Percentiles rank a stretch among this genome's conserved stretches.
These are phyloP conservation scores for Kokia cookei DNA, from an alignment of 441 rosid species.

Conservation along the genomic window DNA sequence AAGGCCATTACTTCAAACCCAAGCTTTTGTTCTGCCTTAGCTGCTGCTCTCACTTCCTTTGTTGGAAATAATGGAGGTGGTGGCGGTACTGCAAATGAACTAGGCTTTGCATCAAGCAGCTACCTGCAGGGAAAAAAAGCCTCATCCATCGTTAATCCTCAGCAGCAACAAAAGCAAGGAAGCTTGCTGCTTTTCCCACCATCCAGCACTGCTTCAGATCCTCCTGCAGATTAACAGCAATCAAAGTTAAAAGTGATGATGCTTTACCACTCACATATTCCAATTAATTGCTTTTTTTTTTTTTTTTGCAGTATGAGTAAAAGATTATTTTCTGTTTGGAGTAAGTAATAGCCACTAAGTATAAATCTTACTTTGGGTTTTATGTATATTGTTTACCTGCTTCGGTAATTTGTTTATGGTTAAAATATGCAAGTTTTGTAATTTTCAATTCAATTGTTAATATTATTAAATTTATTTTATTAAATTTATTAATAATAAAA, in stretches of 20 bases:
- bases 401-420: neutral
- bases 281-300: neutral
- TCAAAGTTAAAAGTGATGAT: neutral
- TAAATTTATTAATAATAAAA: too few relatives aligned
- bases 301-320: neutral
- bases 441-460: too few relatives aligned
- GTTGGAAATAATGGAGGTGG: slow-evolving; percentile 22
- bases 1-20: slow-evolving; percentile 67
- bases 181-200: slow-evolving; percentile 16
- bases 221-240: slow-evolving; percentile 5
- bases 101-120: slow-evolving; percentile 5
- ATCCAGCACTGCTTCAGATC: slow-evolving; percentile 15
- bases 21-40: slow-evolving; percentile 54
- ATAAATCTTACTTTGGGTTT: neutral
- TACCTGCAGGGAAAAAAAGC: slow-evolving; percentile 1
- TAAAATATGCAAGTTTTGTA: too few relatives aligned
- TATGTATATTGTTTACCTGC: neutral
- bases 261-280: neutral
- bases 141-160: neutral
- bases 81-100: neutral
- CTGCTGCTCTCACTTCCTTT: slow-evolving; percentile 59
- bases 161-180: slow-evolving; percentile 9
- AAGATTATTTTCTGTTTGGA: neutral
- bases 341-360: neutral
- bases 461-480: too few relatives aligned